Evolutionary conservation across 257 asterid species (phyloP).

Genomic region (Voacanga thouarsii): DNA sequence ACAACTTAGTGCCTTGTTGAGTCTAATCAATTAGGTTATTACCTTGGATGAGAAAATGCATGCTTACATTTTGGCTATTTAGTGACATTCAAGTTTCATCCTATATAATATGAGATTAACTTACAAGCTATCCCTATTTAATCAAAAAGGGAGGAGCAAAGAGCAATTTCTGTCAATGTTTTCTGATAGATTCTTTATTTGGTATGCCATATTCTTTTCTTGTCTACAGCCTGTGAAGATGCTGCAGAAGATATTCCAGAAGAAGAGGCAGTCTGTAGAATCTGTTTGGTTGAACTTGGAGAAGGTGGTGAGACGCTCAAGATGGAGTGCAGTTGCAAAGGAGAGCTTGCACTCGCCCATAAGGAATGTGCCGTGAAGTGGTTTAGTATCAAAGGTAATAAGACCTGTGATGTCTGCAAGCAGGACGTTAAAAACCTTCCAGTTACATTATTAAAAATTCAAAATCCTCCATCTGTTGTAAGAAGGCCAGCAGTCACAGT

Average conservation of each 20-base stretch:
- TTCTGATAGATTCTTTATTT: neutral
- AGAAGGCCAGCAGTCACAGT: conserved; percentile 47
- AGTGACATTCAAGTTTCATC: neutral
- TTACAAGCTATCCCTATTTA: neutral
- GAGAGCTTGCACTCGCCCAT: conserved; percentile 98
- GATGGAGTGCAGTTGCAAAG: conserved; percentile 98
- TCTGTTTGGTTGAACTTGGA: conserved; percentile 82
- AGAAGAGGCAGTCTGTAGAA: conserved; percentile 98
- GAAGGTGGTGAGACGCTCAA: conserved; percentile 95
- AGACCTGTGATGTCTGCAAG: conserved; percentile 87
- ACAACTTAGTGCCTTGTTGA: neutral
- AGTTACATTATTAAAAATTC: conserved; percentile 75
- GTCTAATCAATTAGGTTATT: neutral
- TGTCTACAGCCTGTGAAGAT: conserved; percentile 41
- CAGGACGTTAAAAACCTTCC: conserved; percentile 91
- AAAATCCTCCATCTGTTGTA: conserved; percentile 51
- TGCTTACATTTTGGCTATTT: neutral
- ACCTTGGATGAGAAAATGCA: neutral
- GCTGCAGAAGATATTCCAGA: conserved; percentile 92
- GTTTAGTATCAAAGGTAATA: conserved; percentile 95
- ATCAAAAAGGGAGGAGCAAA: neutral
- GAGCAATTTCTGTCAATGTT: no score
- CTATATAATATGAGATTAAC: neutral
- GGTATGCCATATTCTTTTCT: conserved; percentile 3
- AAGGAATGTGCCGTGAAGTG: conserved; percentile 89